Evolutionary conservation across 495 filamentous ascomycete species (phyloP), one percentile per base, ranked within the genome.

Genomic region (Xylaria curta): DNA sequence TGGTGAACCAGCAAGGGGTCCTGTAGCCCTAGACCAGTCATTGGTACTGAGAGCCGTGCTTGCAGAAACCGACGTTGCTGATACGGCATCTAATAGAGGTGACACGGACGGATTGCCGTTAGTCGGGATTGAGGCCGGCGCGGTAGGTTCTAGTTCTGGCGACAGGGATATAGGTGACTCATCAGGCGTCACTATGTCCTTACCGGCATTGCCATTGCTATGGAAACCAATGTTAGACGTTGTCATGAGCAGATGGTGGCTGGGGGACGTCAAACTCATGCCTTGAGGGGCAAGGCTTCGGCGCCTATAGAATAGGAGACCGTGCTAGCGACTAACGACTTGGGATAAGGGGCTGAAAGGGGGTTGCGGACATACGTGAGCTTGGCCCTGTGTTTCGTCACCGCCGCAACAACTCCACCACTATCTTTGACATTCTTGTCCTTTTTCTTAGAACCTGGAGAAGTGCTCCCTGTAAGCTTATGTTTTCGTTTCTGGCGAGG

Each of bases 371-470:
- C 84, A 47, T 77, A 86, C 84, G 83, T 76, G 78, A 86, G 85
- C 75, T 83, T 86, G 72, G 83, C 81, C 71, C 79, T 81, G 76
- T 86, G 83, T 77, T 82, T 85, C 38, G 83, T 86, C 81, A 86
- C 82, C 79, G 85, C 85, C 68, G 85, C 85, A 69, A 84, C 80
- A 78, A 85, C 84, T 74, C 84, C 79, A 70, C 84, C 82, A 72
- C 78, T 76, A 66, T 85, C 84, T 83, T 83, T 86, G 76, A 77
- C 85, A 86, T 86, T 81, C 81, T 84, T 86, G 68, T 81, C 80
- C 78, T 85, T 82, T 73, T 86, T 86, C 82, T 83, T 84, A 71
- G 80, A 77, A 79, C 75, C 84, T 85, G 61, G 44, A 64, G 63
- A 69, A 66, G 76, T 71, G 73, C 71, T 75, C 69, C 65, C 70